Evolutionary conservation across 2,329 filamentous ascomycete genomes (phyloP).

Genomic region (Ascochyta clinopodiicola): DNA sequence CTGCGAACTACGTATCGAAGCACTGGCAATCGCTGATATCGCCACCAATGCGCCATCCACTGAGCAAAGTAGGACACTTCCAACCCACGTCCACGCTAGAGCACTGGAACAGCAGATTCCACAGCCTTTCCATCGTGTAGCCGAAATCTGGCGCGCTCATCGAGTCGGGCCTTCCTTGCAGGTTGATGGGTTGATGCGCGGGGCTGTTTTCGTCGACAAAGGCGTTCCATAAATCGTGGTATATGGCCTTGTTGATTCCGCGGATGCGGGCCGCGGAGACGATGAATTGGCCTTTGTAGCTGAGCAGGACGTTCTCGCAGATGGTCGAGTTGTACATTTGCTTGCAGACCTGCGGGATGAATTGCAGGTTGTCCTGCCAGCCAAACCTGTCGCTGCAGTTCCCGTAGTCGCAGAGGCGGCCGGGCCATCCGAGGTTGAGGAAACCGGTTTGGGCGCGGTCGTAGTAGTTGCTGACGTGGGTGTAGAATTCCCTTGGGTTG

Average conservation of each 20-base stretch:
- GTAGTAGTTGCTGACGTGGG: conserved; percentile 51
- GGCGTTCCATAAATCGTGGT: conserved; percentile 39
- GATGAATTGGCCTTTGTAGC: conserved; percentile 58
- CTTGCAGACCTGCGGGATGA: conserved; percentile 49
- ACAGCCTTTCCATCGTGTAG: conserved; percentile 39
- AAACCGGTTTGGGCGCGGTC: conserved; percentile 51
- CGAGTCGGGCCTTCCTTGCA: conserved; percentile 31
- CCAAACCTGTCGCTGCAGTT: conserved; percentile 50
- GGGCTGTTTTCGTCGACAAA: conserved; percentile 35
- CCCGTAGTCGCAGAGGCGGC: conserved; percentile 49
- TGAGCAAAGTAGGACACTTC: conserved; percentile 38
- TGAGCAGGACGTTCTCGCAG: conserved; percentile 49
- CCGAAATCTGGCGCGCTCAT: conserved; percentile 37
- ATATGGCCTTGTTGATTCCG: conserved; percentile 43
- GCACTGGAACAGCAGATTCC: conserved; percentile 41
- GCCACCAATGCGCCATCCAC: conserved; percentile 33
- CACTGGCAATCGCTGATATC: conserved; percentile 38
- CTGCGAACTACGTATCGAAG: conserved; percentile 22
- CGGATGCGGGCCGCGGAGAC: conserved; percentile 54
- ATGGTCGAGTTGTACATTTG: conserved; percentile 27
- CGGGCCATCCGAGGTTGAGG: conserved; percentile 52
- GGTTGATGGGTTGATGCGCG: conserved; percentile 35
- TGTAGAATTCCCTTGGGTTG: conserved; percentile 46
- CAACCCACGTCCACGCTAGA: conserved; percentile 33
- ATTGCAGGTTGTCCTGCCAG: conserved; percentile 49